Evolutionary conservation across 169 alveolate genomes (phyloP), one percentile per base, ranked within the genome.

Genomic region (Eimeria falciformis): DNA sequence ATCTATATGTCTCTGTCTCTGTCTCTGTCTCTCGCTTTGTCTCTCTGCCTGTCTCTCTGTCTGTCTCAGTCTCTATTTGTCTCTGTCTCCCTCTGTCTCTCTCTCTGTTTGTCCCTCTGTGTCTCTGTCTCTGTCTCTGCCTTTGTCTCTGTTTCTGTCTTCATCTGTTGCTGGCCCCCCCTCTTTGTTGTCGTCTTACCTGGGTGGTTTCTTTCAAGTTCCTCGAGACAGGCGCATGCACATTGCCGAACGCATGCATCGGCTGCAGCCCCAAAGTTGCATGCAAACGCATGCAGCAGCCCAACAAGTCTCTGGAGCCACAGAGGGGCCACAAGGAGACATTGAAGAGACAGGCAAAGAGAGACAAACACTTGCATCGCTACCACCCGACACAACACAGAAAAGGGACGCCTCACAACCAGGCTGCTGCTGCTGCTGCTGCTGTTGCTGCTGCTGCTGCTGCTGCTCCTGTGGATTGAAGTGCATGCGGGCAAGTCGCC

Each of bases 221-320:
- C 92, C 85, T 86, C 81, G 43, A 86, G 73, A 25, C 92, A 86
- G 62, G 21, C 66, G 85, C 92, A 86, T 6, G 92, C 92, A 43
- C 5, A 68, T 37, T 69, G n/a, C n/a, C 92, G 5, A 56, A 86
- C 37, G 45, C 62, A 47, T 2, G 79, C 83, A 21, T 46, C 71
- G 23, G 78, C 85, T 18, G 78, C 65, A 14, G 75, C 55, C 6
- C 58, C 53, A 25, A n/a, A 17, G 86, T 58, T 77, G 45, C 77
- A 5, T 21, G 78, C 55, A n/a, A 86, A 25, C 58, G 85, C 66
- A 37, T 68, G 84, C 43, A 86, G 85, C 53, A 86, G 77, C 37
- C 86, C 92, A 27, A 69, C 85, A 25, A 86, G 85, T 5, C 92
- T n/a, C 77, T 86, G 73, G 29, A 86, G 55, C 92, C 92, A 86